Percentiles rank a stretch among this genome's conserved stretches.
Evolutionary conservation across 805 yeast genomes (phyloP).

Genomic region (Middelhovenomyces tepae): DNA sequence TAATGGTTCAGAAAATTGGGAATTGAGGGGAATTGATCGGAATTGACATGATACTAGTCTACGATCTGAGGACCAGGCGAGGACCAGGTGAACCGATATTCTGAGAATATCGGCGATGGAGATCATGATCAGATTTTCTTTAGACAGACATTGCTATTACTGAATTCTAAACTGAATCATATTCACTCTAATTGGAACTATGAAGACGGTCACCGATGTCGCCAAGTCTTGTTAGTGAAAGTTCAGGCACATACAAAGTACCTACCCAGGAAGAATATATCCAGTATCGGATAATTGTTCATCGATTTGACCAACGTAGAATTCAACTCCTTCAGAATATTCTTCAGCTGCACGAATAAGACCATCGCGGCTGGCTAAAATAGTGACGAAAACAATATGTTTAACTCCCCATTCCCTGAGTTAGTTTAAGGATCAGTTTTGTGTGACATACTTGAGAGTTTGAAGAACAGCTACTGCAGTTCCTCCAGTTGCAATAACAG

Average conservation of each 20-base stretch:
- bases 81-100: too few species aligned
- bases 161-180: neutral
- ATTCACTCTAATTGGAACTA: conserved; percentile 9
- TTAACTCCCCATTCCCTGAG: conserved; percentile 25
- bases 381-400: conserved; percentile 20
- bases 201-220: conserved; percentile 27
- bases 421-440: neutral
- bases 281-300: conserved; percentile 19
- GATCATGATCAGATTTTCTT: too few species aligned
- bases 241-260: neutral
- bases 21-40: too few species aligned
- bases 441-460: conserved; percentile 16
- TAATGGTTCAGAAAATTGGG: too few species aligned
- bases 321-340: conserved; percentile 17
- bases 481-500: conserved; percentile 31
- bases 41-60: too few species aligned
- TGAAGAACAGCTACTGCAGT: conserved; percentile 26
- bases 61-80: too few species aligned
- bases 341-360: conserved; percentile 13
- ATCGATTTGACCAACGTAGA: conserved; percentile 24
- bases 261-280: conserved; percentile 25
- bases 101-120: too few species aligned
- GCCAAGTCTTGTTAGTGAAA: conserved; percentile 16
- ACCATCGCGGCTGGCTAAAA: conserved; percentile 22
- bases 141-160: neutral